These are phyloP conservation scores for Rubroshorea leprosula DNA, from an alignment of 345 rosid species.

Conservation along the genomic window DNA sequence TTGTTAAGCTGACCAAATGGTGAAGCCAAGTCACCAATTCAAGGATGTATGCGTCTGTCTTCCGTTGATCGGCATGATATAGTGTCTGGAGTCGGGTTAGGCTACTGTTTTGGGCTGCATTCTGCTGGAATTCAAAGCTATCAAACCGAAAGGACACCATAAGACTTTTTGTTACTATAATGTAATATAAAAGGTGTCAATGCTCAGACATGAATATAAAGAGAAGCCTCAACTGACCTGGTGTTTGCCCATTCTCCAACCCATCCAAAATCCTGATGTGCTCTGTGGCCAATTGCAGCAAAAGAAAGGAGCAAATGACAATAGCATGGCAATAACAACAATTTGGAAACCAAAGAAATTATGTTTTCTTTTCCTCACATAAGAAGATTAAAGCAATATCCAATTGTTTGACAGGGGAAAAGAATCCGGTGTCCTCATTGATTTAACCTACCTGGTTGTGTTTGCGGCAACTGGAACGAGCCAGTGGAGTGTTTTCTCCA, in stretches of 20 bases:
- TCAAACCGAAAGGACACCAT: constrained; percentile 8
- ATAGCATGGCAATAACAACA: too few species aligned
- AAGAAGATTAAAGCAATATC: too few species aligned
- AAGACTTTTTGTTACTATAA: background rate
- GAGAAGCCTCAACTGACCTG: constrained; percentile 46
- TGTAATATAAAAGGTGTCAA: background rate
- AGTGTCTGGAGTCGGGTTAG: constrained; percentile 77
- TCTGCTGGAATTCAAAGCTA: constrained; percentile 32
- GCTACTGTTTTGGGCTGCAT: constrained; percentile 14
- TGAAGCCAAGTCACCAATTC: constrained; percentile 78
- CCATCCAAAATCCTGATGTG: constrained; percentile 94
- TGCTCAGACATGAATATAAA: too few species aligned
- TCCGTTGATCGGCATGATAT: constrained; percentile 63
- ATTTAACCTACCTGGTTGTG: constrained; percentile 76
- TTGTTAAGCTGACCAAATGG: constrained; percentile 44
- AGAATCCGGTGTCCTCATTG: too few species aligned
- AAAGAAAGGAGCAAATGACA: constrained; percentile 16
- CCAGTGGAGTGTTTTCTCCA: constrained; percentile 83
- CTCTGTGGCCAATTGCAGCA: constrained; percentile 37
- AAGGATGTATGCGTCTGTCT: constrained; percentile 57
- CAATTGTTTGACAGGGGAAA: too few species aligned
- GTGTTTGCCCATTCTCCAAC: constrained; percentile 98
- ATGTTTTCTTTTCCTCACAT: too few species aligned
- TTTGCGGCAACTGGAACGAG: constrained; percentile 75
- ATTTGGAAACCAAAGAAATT: background rate